phyloP scores from a whole-genome alignment of 2,329 filamentous ascomycete genomes.

The Bipolaris sorokiniana region DNA sequence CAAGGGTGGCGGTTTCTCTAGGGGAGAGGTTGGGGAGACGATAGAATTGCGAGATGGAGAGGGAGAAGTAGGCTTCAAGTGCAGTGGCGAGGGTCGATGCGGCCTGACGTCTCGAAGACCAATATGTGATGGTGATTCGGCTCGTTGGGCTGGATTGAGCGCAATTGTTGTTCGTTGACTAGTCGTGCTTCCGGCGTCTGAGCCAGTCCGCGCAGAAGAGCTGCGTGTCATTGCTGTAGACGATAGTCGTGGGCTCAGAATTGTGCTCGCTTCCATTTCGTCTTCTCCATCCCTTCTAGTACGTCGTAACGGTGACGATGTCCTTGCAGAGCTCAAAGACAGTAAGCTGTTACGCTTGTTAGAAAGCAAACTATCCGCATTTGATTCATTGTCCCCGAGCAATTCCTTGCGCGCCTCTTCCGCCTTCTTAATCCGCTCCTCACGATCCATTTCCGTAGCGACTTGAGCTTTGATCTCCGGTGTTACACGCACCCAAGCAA shows the following conservation, averaged over 20 bases:
- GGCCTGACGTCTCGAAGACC: constrained; percentile 29
- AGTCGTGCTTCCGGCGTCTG: constrained; percentile 46
- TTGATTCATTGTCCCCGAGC: constrained; percentile 40
- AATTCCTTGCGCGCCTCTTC: constrained; percentile 38
- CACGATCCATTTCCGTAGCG: constrained; percentile 68
- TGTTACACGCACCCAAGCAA: constrained; percentile 85
- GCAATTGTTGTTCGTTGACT: constrained; percentile 46
- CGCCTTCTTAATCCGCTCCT: constrained; percentile 40
- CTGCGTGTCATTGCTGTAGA: constrained; percentile 31
- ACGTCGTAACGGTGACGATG: constrained; percentile 41
- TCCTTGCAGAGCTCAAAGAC: constrained; percentile 31
- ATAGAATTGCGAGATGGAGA: constrained; percentile 32
- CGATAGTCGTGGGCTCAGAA: constrained; percentile 34
- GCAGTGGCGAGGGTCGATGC: constrained; percentile 42
- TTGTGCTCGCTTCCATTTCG: constrained; percentile 38
- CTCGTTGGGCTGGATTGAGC: constrained; percentile 26
- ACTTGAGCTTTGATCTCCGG: constrained; percentile 84
- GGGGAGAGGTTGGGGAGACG: constrained; percentile 26
- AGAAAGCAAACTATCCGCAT: constrained; percentile 36
- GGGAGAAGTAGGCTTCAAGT: constrained; percentile 41
- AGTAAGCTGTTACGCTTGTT: constrained; percentile 42
- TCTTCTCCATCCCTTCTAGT: constrained; percentile 33
- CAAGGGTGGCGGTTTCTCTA: constrained; percentile 22
- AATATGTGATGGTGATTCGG: constrained; percentile 33
- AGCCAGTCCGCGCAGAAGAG: constrained; percentile 35